Base-by-base conservation (phyloP, 2,329 filamentous ascomycete genomes). In the Arthrobotrys iridis region DNA sequence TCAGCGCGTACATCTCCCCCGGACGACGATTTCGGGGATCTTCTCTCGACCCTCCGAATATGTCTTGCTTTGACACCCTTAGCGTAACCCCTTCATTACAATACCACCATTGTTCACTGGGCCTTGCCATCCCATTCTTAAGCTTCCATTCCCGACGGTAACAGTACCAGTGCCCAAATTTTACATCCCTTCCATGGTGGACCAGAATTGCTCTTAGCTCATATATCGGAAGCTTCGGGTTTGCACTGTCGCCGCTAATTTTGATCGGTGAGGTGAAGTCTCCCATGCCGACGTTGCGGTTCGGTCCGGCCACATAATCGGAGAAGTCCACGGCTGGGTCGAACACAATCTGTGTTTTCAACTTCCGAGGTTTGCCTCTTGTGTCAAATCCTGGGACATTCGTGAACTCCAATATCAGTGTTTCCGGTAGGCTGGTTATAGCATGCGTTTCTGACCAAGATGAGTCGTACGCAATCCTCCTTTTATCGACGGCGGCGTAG, bases 71-170 rank as follows among this genome's bases (percentile, higher is more conserved):
- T 5, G 4, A 62, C 1, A 74, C 37, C 22, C 62, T 62, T 13
- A 62, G 8, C 37, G 70, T 74, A 15, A 5, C 8, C 1, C 10
- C 35, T 10, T 74, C 70, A 18, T 74, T 50, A 15, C 70, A 74
- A 20, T 52, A 41, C 70, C 70, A 74, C 70, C 70, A 74, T 28
- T 74, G 60, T 28, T 67, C 55, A 0, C 45, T 2, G 24, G 20
- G n/a, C 55, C 59, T n/a, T n/a, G n/a, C n/a, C n/a, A n/a, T n/a
- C n/a, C n/a, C n/a, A n/a, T n/a, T n/a, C n/a, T n/a, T n/a, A n/a
- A n/a, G n/a, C 15, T 58, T 22, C 70, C 70, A 74, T 28, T 74
- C 70, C 3, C 70, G 70, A 0, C 70, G 55, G 37, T 62, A 66
- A 28, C 52, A 62, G 7, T 40, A 28, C 70, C 70, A 74, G 35